Conservation (phyloP, 2,329 filamentous ascomycete species). For the Alternaria alternata region DNA sequence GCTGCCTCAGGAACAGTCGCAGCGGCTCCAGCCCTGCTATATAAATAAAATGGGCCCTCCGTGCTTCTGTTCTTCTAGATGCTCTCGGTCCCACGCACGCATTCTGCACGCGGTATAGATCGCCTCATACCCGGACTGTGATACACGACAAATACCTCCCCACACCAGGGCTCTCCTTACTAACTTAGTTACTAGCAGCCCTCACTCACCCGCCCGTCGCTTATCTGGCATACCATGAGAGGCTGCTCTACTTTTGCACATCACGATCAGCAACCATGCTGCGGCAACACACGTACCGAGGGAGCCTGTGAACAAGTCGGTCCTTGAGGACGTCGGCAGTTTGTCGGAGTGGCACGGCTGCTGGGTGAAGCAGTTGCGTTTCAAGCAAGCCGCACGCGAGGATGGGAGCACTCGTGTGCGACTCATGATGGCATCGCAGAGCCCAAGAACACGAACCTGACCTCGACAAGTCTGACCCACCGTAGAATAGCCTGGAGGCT, state of each 20-base stretch:
- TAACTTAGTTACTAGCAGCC: slow-evolving; percentile 22
- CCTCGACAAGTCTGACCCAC: neutral
- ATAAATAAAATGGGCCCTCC: slow-evolving; percentile 10
- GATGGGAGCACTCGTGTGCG: neutral
- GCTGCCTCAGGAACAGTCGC: slow-evolving; percentile 12
- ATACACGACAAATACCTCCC: slow-evolving; percentile 6
- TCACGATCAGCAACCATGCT: slow-evolving; percentile 5
- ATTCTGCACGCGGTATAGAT: slow-evolving; percentile 2
- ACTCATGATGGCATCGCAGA: slow-evolving; percentile 3
- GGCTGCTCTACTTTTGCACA: slow-evolving; percentile 29
- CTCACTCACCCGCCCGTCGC: slow-evolving; percentile 11
- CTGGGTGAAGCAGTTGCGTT: slow-evolving; percentile 13
- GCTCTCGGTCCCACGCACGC: neutral
- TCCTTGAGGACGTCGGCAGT: slow-evolving; percentile 3
- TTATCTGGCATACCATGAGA: slow-evolving; percentile 28
- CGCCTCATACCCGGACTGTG: slow-evolving; percentile 1
- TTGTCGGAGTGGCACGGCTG: slow-evolving; percentile 10
- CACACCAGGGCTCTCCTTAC: slow-evolving; percentile 25
- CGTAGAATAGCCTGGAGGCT: neutral
- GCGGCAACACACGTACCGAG: neutral
- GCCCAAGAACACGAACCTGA: neutral
- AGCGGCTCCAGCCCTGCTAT: slow-evolving; percentile 19
- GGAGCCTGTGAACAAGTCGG: neutral
- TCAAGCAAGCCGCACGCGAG: slow-evolving; percentile 4
- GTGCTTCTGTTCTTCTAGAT: slow-evolving; percentile 4